These are phyloP conservation scores for Copromyces sp. DNA, from an alignment of 495 filamentous ascomycete species.

Conservation along the genomic window DNA sequence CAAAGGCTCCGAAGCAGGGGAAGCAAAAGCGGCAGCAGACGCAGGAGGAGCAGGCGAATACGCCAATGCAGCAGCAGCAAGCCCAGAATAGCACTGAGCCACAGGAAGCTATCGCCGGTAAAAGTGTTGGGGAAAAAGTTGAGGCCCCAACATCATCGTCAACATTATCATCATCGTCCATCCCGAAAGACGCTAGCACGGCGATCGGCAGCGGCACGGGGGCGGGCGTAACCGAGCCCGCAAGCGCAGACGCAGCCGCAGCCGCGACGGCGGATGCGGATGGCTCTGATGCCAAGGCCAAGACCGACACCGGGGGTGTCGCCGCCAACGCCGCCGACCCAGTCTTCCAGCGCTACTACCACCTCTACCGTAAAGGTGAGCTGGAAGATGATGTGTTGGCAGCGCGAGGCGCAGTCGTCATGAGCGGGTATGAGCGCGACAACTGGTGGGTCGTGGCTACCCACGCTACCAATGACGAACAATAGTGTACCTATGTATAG, in stretches of 20 bases:
- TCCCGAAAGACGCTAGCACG: slow-evolving; percentile 1
- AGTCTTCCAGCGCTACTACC: slow-evolving; percentile 85
- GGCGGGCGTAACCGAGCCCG: not conserved
- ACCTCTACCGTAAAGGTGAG: slow-evolving; percentile 81
- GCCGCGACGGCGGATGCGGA: not conserved
- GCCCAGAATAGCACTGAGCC: slow-evolving; percentile 1
- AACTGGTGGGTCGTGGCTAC: slow-evolving; percentile 80
- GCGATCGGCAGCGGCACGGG: not conserved
- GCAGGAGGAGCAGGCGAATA: not conserved
- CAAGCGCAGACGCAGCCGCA: slow-evolving; percentile 1
- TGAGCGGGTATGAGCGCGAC: slow-evolving; percentile 89
- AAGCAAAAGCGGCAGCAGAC: slow-evolving; percentile 1
- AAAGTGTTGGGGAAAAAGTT: slow-evolving; percentile 12
- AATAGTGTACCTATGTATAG: not conserved
- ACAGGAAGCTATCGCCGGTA: slow-evolving; percentile 7
- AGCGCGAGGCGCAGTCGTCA: slow-evolving; percentile 67
- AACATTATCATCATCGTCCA: not conserved
- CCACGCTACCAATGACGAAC: slow-evolving; percentile 9
- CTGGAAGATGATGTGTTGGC: slow-evolving; percentile 66
- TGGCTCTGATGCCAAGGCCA: not conserved
- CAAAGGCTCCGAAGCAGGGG: slow-evolving; percentile 3
- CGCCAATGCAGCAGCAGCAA: not conserved
- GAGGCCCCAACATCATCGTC: slow-evolving; percentile 1
- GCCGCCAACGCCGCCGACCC: slow-evolving; percentile 28
- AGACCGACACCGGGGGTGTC: not conserved